A percentile compares a stretch with the other conserved stretches of the same genome.
These are phyloP conservation scores for Circinella umbellata DNA, from an alignment of 371 early-diverging fungal genomes.

Conservation along the genomic window DNA sequence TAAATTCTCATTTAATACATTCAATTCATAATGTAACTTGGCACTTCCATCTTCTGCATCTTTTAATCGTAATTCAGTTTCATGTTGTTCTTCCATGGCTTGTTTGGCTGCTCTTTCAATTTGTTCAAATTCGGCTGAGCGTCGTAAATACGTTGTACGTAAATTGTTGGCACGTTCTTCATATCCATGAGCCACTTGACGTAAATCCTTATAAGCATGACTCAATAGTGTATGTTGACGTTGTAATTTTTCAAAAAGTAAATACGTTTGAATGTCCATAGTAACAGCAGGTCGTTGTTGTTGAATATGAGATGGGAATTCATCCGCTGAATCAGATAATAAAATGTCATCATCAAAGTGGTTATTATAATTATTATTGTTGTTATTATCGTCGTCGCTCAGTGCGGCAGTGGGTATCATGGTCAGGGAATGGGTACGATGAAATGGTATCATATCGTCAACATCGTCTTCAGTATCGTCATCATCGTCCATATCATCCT, in stretches of 20 bases:
- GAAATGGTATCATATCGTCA: constrained; percentile 1
- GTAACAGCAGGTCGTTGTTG: constrained; percentile 23
- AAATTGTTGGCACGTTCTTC: constrained; percentile 37
- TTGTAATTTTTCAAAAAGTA: constrained; percentile 41
- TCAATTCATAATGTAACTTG: constrained; percentile 51
- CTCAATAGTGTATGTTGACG: constrained; percentile 36
- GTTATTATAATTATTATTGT: background rate
- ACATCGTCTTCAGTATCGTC: background rate
- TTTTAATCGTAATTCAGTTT: constrained; percentile 37
- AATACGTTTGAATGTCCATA: constrained; percentile 45
- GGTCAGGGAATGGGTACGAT: constrained; percentile 22
- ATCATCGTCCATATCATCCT: background rate
- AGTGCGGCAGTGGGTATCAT: constrained; percentile 15
- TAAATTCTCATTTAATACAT: constrained; percentile 48
- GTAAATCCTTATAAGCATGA: constrained; percentile 28
- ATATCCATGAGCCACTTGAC: constrained; percentile 29
- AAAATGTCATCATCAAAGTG: too few relatives aligned
- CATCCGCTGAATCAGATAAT: background rate
- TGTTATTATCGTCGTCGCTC: constrained; percentile 9
- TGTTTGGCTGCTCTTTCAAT: constrained; percentile 26
- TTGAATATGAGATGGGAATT: background rate
- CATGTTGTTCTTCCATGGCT: constrained; percentile 40
- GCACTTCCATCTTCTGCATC: constrained; percentile 47
- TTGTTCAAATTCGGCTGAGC: constrained; percentile 34
- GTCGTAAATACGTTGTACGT: constrained; percentile 32